phyloP scores from a whole-genome alignment of 495 filamentous ascomycete genomes.

The Peziza echinospora region DNA sequence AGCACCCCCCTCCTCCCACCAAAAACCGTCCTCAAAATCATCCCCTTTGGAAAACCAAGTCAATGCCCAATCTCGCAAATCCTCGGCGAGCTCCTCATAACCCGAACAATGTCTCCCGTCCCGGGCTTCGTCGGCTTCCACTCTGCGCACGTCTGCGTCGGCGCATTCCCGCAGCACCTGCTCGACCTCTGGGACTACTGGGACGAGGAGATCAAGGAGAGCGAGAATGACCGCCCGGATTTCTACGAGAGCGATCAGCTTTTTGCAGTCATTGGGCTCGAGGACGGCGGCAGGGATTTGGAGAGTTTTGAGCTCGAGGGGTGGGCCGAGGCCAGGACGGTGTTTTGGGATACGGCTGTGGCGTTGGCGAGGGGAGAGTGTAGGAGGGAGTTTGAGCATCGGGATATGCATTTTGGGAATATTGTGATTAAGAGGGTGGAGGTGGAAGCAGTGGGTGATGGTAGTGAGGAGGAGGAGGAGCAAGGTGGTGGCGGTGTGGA shows the following conservation, averaged over 20 bases:
- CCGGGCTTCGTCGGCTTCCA: constrained; percentile 16
- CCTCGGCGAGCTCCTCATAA: constrained; percentile 17
- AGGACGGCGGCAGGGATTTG: constrained; percentile 16
- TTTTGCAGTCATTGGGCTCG: constrained; percentile 15
- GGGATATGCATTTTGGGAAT: constrained; percentile 19
- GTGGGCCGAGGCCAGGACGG: constrained; percentile 14
- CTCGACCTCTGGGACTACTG: constrained; percentile 8
- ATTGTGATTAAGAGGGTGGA: constrained; percentile 11
- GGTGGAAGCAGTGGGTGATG: neutral
- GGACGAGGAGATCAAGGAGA: constrained; percentile 17
- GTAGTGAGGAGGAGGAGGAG: neutral
- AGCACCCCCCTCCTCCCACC: neutral
- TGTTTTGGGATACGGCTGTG: constrained; percentile 18
- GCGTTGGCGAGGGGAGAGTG: constrained; percentile 13
- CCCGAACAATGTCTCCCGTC: constrained; percentile 11
- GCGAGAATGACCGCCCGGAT: constrained; percentile 17
- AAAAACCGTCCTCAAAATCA: constrained; percentile 16
- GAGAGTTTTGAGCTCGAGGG: constrained; percentile 7
- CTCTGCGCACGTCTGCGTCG: constrained; percentile 10
- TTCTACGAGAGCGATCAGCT: constrained; percentile 14
- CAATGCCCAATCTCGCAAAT: constrained; percentile 12
- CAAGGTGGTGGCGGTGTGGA: neutral
- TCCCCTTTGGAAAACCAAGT: constrained; percentile 13
- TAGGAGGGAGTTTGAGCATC: constrained; percentile 15
- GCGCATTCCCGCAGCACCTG: constrained; percentile 10